Evolutionary conservation across 108 stramenopile species (phyloP), one percentile per base, ranked within the genome.

Genomic region (Tribonema minus): DNA sequence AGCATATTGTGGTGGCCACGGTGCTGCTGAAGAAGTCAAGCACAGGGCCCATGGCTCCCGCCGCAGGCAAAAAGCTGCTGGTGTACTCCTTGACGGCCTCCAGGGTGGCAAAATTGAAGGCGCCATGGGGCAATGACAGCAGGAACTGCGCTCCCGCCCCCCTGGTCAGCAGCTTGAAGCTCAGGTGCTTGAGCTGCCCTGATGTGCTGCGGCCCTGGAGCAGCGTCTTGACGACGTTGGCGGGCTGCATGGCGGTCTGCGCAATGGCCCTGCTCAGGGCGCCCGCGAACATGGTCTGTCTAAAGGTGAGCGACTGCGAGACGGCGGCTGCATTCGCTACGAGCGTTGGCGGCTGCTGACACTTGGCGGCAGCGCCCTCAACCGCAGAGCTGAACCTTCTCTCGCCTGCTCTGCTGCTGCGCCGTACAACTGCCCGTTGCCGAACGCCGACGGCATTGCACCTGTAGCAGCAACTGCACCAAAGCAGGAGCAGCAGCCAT

Each of bases 111-210:
- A 95, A 98, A 71, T 95, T 94, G 76, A 95, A 85, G 33, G 97
- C 97, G 23, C 97, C 97, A 76, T 96, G 94, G 2, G 97, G 97
- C 23, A 98, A 70, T 58, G 90, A 91, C 37, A 98, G 87, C 29
- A 95, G 4, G 46, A 95, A 93, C 72, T 96, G 95, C 63, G 97
- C 95, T 28, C 95, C 97, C 0, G 93, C 93, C 28, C 97, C 97
- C 1, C 92, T 76, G 2, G 91, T 92, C 27, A 98, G 85, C 25
- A 79, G 66, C 60, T 61, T 68, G 68, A 79, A 79, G 5, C 67
- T 68, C 23, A 79, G 61, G 28, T 79, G 40, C 38, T 67, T 68
- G 20, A 79, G 68, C 77, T 79, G 77, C 32, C 37, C 41, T 33
- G 85, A 28, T 59, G 73, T 35, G 46, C 62, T 67, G 65, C 74